phyloP scores from a whole-genome alignment of 2,329 filamentous ascomycete genomes.

The Cryphonectria parasitica region DNA sequence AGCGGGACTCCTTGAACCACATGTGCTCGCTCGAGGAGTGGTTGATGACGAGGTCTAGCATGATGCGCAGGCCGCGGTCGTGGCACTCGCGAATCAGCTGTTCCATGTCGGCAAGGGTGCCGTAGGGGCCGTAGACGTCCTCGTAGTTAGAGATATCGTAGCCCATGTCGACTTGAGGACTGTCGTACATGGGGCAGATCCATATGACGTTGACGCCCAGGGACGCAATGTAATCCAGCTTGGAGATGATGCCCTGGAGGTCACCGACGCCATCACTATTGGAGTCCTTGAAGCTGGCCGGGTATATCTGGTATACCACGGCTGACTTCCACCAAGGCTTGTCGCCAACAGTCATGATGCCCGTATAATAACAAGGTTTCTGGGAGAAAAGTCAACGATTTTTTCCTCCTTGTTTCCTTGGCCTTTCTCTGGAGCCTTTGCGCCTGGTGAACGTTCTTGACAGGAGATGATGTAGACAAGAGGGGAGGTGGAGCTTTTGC shows the following conservation, averaged over 20 bases:
- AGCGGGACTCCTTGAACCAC: constrained; percentile 62
- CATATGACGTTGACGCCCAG: constrained; percentile 64
- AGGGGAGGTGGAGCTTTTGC: no score
- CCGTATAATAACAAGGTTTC: not conserved
- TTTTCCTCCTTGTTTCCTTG: no score
- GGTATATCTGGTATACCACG: constrained; percentile 52
- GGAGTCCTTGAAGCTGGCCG: constrained; percentile 61
- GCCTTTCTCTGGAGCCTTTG: no score
- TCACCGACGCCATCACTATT: constrained; percentile 55
- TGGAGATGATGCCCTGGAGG: constrained; percentile 55
- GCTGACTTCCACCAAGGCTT: not conserved
- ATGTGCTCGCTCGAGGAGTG: constrained; percentile 65
- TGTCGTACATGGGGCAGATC: constrained; percentile 53
- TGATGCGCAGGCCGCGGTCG: constrained; percentile 66
- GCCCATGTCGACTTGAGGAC: constrained; percentile 68
- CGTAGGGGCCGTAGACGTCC: constrained; percentile 67
- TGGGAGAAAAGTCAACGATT: not conserved
- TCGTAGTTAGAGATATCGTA: constrained; percentile 75
- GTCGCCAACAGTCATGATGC: not conserved
- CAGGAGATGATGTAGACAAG: not conserved
- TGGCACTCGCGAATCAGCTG: constrained; percentile 64
- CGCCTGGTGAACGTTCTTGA: no score
- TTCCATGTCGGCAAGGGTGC: constrained; percentile 69
- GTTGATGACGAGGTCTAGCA: constrained; percentile 76
- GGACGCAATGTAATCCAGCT: constrained; percentile 57